Base-by-base conservation (phyloP, 345 rosid genomes). In the Cochlearia excelsa region DNA sequence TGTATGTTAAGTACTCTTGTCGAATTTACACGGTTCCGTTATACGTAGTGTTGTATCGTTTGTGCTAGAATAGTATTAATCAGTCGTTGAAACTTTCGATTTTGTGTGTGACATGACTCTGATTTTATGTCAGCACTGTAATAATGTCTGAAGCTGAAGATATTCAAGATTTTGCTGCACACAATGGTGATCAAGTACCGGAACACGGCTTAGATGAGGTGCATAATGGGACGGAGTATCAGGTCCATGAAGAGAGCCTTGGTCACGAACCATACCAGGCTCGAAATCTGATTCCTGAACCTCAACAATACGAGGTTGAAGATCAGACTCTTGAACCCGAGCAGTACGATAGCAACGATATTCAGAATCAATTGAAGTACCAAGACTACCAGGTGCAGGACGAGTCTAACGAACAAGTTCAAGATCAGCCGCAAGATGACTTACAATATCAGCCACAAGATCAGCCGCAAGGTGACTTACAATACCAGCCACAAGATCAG, bases 111-210 rank as follows among this genome's bases (percentile, higher is more conserved):
- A 43, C 9, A 5, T 1, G 30, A 2, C 26, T 11, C 33, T 54
- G 41, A 6, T 9, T 61, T 30, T 49, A 26, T 34, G 5, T 16
- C 49, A 63, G 61, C 3, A 31, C 38, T 55, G 29, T 30, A 52
- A 44, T 16, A 9, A 78, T 78, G 81, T 67, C 78, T 6, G 81
- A 74, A 69, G 54, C 68, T 60, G 77, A 74, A 30, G 63, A 68
- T 66, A 75, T 75, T 49, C 80, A 73, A 46, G 71, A 48, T 54
- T 76, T 73, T 43, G 74, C 41, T 49, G 78, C 75, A 46, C 68
- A 79, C 38, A 73, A 73, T 28, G 81, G 75, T 35, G 63, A 70
- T 64, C 66, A 74, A 44, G 66, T 54, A 4, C 65, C 31, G 26
- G 77, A 73, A 27, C 71, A 78, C 23, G 61, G 59, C 7, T 16